A percentile compares a stretch with the other conserved stretches of the same genome.
Conservation (phyloP, 2,329 filamentous ascomycete genomes). For the Chaetomium olivaceum region DNA sequence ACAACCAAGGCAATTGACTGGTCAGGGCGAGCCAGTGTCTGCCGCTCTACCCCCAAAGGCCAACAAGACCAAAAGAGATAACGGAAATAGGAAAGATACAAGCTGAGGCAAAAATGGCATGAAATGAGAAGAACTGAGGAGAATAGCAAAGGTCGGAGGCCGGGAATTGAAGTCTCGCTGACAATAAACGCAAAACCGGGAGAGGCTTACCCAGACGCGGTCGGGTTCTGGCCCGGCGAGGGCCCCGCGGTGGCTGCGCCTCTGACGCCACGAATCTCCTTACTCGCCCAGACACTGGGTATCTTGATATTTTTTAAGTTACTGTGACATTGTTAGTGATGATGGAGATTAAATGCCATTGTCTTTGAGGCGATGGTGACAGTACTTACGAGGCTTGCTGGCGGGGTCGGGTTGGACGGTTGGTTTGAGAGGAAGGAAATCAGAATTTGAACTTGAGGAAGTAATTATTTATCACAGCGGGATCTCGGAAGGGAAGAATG, state of each 20-base stretch:
- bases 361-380: not conserved
- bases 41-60: no score
- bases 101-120: not conserved
- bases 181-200: not conserved
- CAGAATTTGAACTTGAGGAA: not conserved
- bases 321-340: not conserved
- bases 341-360: not conserved
- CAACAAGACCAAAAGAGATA: not conserved
- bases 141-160: not conserved
- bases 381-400: not conserved
- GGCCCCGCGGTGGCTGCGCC: not conserved
- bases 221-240: not conserved
- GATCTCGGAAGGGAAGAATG: not conserved
- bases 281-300: not conserved
- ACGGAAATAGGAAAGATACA: not conserved
- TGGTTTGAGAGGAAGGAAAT: not conserved
- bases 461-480: not conserved
- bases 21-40: not conserved
- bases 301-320: slow-evolving; percentile 1
- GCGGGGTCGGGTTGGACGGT: not conserved
- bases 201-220: slow-evolving; percentile 8
- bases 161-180: not conserved
- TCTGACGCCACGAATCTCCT: not conserved
- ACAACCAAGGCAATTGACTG: not conserved
- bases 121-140: not conserved